These are phyloP conservation scores for Tolypocladium pustulatum DNA, from an alignment of 2,329 filamentous ascomycete species.

Conservation along the genomic window DNA sequence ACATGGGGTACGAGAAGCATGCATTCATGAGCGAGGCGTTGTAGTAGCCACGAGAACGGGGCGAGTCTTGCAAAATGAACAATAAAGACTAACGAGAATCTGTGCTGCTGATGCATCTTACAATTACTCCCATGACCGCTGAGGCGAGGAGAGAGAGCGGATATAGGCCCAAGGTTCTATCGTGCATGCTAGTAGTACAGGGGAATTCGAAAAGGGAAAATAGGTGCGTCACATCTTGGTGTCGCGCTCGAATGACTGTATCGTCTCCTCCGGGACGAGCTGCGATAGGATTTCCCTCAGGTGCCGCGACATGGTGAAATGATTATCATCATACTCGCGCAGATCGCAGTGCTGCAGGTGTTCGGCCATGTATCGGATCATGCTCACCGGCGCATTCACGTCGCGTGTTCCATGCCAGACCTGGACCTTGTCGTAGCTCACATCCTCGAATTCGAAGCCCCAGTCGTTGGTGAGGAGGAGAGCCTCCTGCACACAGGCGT, in stretches of 20 bases:
- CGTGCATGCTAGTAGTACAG: not conserved
- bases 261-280: conserved; percentile 1
- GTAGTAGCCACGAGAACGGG: not conserved
- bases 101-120: not conserved
- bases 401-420: conserved; percentile 24
- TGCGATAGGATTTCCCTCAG: conserved; percentile 8
- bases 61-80: not conserved
- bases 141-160: too few relatives aligned
- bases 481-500: conserved; percentile 16
- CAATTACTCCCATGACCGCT: not conserved
- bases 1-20: conserved; percentile 35
- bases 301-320: conserved; percentile 18
- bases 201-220: not conserved
- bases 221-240: not conserved
- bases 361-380: conserved; percentile 25
- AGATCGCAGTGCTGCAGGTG: conserved; percentile 20
- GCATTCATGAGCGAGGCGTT: conserved; percentile 21
- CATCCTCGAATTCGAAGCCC: conserved; percentile 19
- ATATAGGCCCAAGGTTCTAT: too few relatives aligned
- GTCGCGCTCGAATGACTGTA: not conserved
- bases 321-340: conserved; percentile 21
- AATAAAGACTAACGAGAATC: not conserved
- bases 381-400: conserved; percentile 17
- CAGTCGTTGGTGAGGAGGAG: conserved; percentile 17
- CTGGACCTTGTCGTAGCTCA: conserved; percentile 13